A percentile compares a stretch with the other conserved stretches of the same genome.
phyloP scores from a whole-genome alignment of 805 yeast genomes.

The Lipomyces orientalis region DNA sequence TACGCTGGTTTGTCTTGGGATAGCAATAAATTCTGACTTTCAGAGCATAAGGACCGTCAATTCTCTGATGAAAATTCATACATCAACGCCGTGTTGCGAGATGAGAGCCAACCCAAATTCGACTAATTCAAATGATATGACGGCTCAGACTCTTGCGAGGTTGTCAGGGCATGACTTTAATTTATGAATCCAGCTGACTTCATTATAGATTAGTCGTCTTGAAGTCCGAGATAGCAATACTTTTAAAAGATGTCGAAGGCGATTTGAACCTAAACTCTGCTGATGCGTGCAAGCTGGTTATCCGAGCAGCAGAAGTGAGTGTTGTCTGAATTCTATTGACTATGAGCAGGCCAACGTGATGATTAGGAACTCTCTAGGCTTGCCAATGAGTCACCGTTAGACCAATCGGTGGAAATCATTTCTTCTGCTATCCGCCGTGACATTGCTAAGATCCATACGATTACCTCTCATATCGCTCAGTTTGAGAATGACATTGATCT shows the following conservation, averaged over 20 bases:
- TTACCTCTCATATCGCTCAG: background rate
- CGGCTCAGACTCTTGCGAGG: background rate
- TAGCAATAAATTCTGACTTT: no score
- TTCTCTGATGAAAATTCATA: no score
- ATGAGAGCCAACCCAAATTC: no score
- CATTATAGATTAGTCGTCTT: background rate
- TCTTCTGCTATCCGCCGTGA: background rate
- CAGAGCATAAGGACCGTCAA: no score
- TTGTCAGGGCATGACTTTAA: background rate
- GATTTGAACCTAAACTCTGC: background rate
- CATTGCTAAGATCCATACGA: background rate
- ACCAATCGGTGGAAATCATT: background rate
- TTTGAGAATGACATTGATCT: background rate
- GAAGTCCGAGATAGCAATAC: background rate
- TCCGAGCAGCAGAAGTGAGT: background rate
- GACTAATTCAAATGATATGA: no score
- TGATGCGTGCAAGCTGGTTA: background rate
- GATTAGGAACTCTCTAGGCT: background rate
- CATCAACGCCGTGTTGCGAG: no score
- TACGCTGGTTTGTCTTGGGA: no score
- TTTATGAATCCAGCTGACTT: background rate
- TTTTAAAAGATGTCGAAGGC: background rate
- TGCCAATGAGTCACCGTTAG: background rate
- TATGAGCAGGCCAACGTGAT: background rate
- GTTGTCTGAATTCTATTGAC: background rate